Evolutionary conservation across 2,329 filamentous ascomycete species (phyloP), one percentile per base, ranked within the genome.

Genomic region (Dactylonectria macrodidyma): DNA sequence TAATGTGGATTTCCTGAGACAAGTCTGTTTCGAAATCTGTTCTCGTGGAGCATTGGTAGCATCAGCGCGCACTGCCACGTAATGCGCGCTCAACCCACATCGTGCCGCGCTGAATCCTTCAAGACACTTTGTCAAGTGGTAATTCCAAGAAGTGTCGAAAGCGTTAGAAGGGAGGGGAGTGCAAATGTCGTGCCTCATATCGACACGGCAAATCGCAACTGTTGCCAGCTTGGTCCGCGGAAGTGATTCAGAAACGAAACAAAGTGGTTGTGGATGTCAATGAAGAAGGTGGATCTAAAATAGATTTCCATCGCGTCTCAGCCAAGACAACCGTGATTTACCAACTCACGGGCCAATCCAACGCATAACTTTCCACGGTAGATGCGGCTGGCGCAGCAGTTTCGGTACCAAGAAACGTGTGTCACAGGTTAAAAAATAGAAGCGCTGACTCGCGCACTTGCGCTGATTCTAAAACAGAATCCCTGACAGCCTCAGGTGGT

Each of bases 391-490:
- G 34, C 30, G 33, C n/a, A 19, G 33, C 3, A n/a, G 4, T 54
- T 44, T 54, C 22, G 30, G 11, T 9, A 10, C 11, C 50, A 19
- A 16, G 16, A 26, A 6, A 22, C 36, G 30, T 38, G 51, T 54
- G n/a, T 22, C 51, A 24, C 48, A 24, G 33, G 10, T 36, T 5
- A 38, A 14, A 11, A 22, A 36, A 36, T 24, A 22, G 51, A 54
- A 54, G 14, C 33, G 10, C 34, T 33, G 22, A 33, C 30, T 54
- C 16, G 12, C n/a, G 30, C 7, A 11, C 33, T 36, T 33, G 30
- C 51, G 14, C 51, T 54, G 33, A 54, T 54, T 16, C 33, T 9
- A 24, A 54, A 54, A 54, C 51, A 54, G 19, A 44, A 52, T 47
- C 46, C 46, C 19, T 19, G 8, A 47, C 10, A 36, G 36, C 51